These are phyloP conservation scores for Aspergillus taichungensis DNA, from an alignment of 495 filamentous ascomycete species.

Conservation along the genomic window DNA sequence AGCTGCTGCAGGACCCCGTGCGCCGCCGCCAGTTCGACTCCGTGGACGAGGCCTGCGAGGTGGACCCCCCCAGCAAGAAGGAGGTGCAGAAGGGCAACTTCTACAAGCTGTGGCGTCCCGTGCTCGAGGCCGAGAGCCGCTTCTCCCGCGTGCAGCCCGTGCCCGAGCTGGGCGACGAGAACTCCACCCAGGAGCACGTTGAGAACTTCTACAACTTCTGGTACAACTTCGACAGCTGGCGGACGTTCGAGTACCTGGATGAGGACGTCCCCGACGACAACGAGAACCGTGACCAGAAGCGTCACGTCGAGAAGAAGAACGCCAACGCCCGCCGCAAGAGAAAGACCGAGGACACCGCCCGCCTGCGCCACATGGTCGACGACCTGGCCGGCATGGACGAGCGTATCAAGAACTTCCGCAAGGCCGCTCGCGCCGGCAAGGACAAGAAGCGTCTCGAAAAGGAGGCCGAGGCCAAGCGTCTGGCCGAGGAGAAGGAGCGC, in stretches of 20 bases:
- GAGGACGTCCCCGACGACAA: slow-evolving; percentile 98
- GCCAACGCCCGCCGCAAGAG: slow-evolving; percentile 95
- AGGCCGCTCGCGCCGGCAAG: slow-evolving; percentile 83
- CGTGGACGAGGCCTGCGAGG: slow-evolving; percentile 85
- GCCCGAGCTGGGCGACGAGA: slow-evolving; percentile 73
- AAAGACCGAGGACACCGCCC: slow-evolving; percentile 93
- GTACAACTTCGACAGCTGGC: slow-evolving; percentile 98
- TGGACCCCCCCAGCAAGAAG: slow-evolving; percentile 89
- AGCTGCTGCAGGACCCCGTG: slow-evolving; percentile 82
- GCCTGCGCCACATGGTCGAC: slow-evolving; percentile 82
- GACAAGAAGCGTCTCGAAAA: slow-evolving; percentile 86
- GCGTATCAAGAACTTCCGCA: slow-evolving; percentile 92
- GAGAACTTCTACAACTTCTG: slow-evolving; percentile 98
- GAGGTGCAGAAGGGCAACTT: slow-evolving; percentile 73
- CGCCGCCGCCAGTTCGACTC: slow-evolving; percentile 95
- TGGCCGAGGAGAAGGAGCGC: slow-evolving; percentile 67
- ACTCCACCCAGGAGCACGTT: slow-evolving; percentile 78
- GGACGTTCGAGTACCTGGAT: slow-evolving; percentile 94
- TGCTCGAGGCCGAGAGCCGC: slow-evolving; percentile 82
- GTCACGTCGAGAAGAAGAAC: slow-evolving; percentile 96
- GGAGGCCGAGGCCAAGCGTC: slow-evolving; percentile 83
- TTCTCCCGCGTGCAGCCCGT: slow-evolving; percentile 89
- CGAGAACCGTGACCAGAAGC: slow-evolving; percentile 98
- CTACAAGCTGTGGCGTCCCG: slow-evolving; percentile 84
- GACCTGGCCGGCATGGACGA: slow-evolving; percentile 73